Evolutionary conservation across 176 grass and related monocot species (phyloP).

Genomic region (Lolium multiflorum): DNA sequence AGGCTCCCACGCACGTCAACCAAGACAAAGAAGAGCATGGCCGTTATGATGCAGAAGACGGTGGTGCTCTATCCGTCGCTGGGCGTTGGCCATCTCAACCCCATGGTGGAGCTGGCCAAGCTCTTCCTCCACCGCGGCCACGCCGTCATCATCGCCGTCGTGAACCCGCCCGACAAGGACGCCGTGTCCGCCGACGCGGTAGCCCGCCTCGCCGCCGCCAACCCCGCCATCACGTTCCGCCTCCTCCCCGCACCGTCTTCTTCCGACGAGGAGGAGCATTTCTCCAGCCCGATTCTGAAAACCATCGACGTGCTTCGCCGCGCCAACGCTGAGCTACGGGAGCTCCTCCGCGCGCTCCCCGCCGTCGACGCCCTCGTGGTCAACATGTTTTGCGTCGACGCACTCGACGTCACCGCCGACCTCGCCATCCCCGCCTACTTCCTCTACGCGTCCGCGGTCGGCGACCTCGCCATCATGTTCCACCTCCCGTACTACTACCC

Average conservation of each 20-base stretch:
- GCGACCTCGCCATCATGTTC: constrained; percentile 40
- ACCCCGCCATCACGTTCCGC: constrained; percentile 46
- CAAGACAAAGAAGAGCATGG: not conserved
- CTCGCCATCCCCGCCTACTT: constrained; percentile 42
- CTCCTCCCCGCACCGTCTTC: constrained; percentile 30
- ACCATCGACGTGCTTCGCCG: constrained; percentile 34
- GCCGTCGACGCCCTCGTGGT: constrained; percentile 37
- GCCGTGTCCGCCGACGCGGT: constrained; percentile 34
- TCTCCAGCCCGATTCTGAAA: not conserved
- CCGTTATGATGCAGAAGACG: constrained; percentile 41
- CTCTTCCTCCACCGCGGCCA: constrained; percentile 44
- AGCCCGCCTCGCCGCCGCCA: constrained; percentile 42
- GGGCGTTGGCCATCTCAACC: constrained; percentile 62
- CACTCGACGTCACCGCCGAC: constrained; percentile 43
- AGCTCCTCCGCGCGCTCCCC: not conserved
- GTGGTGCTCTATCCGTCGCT: constrained; percentile 65
- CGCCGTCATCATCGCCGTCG: constrained; percentile 48
- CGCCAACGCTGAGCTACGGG: constrained; percentile 32
- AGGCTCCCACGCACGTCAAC: not conserved
- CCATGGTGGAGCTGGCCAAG: constrained; percentile 69
- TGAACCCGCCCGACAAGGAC: constrained; percentile 36
- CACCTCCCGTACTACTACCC: not conserved
- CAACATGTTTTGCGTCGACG: constrained; percentile 52
- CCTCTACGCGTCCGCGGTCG: constrained; percentile 40
- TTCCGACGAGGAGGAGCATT: not conserved